Evolutionary conservation across 2,329 filamentous ascomycete genomes (phyloP), one percentile per base, ranked within the genome.

Genomic region (Fusarium anthophilum): DNA sequence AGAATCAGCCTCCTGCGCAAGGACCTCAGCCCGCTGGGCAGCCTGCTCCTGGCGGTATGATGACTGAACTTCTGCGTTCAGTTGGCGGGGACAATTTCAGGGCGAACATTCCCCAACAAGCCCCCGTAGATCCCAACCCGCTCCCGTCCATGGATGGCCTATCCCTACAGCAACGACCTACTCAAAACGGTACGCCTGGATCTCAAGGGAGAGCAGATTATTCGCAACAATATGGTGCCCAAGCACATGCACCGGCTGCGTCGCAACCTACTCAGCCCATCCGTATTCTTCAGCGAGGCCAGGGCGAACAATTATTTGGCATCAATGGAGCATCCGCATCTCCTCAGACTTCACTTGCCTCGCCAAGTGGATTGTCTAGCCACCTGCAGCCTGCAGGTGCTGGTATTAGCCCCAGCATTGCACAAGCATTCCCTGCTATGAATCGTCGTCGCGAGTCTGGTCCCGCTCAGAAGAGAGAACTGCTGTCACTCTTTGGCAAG

Each of bases 401-500:
- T 51, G 66, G 73, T 37, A 38, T 70, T 12, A 79, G 76, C 35
- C 73, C 79, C 8, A 65, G 67, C 12, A 65, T 71, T 12, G 38
- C 65, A 30, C 56, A 68, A n/a, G 69, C 73, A 26, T 74, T 74
- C 28, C 72, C 78, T 44, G 47, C 63, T 54, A 58, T 73, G n/a
- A 63, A 53, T 55, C 68, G 73, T 45, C 75, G 77, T 14, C 69
- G 79, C 6, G 76, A 78, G 37, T 80, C 76, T n/a, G 74, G 80
- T 8, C 70, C 74, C 38, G 78, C 80, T 26, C 80, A 83, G 70
- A 82, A 82, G 66, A 73, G 77, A 64, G 77, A 81, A 69, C 26
- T 88, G 83, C 84, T 94, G 18, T 92, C 91, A 10, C 86, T 94
- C 4, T 93, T 94, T 77, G 87, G 88, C 32, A 89, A 89, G 76